Base-by-base conservation (phyloP, 2,329 filamentous ascomycete species). In the Aspergillus sojae region DNA sequence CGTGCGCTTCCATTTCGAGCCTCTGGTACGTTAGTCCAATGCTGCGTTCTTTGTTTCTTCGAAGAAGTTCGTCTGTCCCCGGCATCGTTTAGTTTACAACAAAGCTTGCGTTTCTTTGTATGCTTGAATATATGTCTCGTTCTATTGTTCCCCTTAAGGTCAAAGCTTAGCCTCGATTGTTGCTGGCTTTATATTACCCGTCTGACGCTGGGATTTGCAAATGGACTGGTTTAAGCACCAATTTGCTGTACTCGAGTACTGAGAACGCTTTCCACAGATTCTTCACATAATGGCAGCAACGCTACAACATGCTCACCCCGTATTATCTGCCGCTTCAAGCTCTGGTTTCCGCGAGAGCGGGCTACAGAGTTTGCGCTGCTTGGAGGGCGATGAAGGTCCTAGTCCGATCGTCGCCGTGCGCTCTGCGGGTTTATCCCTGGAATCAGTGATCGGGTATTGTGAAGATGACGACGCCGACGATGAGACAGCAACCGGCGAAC, bases 271-370 rank as follows among this genome's bases (percentile, higher is more conserved):
- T 50, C 52, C 28, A 23, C 66, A 96, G 94, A 97, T 97, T 69
- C 86, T 98, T 0, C 94, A 98, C 70, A 84, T 98, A 50, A 85
- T 96, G 71, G 89, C 92, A 6, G 88, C 93, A 19, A 94, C 92
- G 0, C 82, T 89, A 0, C 79, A 85, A 14, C 87, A 94, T 70
- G 93, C 94, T 4, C 91, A 96, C 68, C 82, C 86, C 10, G 83
- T 96, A 21, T 85, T 97, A 16, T 84, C 88, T 12, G 91, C 91
- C 52, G 94, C 91, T 1, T 83, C 94, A 11, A 86, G 89, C 70
- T 90, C 93, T 4, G 94, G 94, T 0, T 97, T 97, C 75, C 89
- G 94, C 16, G 94, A 98, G 79, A 95, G 91, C 63, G 94, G 94
- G 21, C 90, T 94, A 9, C 81, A 82, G 65, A 77, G 78, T 57